Evolutionary conservation across 148 eudicot genomes (phyloP).

Genomic region (Cornus kousa): DNA sequence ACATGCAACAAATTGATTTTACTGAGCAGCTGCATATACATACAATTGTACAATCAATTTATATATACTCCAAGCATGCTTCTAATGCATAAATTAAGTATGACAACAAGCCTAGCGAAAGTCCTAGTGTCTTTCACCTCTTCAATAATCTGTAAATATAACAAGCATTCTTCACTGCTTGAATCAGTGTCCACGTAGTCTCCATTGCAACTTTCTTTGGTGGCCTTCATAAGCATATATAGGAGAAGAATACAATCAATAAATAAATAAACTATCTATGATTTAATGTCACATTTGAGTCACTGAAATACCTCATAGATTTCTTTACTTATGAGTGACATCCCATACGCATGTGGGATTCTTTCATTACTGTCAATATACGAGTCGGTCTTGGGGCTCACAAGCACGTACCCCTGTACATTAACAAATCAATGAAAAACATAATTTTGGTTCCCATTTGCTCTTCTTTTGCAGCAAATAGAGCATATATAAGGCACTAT

Average conservation of each 20-base stretch:
- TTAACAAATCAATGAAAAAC: background rate
- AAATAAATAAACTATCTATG: too few relatives aligned
- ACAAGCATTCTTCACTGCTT: background rate
- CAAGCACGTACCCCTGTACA: slow-evolving; percentile 30
- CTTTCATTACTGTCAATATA: background rate
- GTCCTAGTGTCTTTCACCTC: background rate
- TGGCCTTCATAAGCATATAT: background rate
- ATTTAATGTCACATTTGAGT: too few relatives aligned
- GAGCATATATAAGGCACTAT: too few relatives aligned
- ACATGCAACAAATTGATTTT: background rate
- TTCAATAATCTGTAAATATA: background rate
- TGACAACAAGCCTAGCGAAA: background rate
- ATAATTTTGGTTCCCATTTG: too few relatives aligned
- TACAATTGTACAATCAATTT: background rate
- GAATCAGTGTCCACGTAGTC: background rate
- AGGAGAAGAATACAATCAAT: too few relatives aligned
- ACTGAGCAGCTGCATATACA: background rate
- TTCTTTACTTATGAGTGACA: background rate
- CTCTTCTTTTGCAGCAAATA: too few relatives aligned
- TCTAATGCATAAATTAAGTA: too few relatives aligned
- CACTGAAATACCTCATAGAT: background rate
- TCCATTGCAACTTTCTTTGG: background rate
- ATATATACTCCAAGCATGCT: too few relatives aligned
- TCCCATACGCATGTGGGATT: background rate
- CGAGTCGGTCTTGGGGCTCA: background rate